phyloP scores from a whole-genome alignment of 208 protist genomes.

The Strigomonas galati region DNA sequence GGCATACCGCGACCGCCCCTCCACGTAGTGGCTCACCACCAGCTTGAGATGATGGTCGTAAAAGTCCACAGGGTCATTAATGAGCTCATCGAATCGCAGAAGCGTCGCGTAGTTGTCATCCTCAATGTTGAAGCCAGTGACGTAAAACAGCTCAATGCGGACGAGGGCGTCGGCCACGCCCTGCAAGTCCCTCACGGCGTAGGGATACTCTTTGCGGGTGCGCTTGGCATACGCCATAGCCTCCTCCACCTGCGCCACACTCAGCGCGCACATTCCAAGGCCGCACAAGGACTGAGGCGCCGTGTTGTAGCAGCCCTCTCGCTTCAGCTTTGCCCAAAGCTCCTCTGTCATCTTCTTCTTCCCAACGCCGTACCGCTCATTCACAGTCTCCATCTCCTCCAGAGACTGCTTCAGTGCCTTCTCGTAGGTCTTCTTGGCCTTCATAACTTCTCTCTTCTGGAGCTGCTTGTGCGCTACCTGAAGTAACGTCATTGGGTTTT shows the following conservation, averaged over 20 bases:
- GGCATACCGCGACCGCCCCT: constrained; percentile 48
- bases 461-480: constrained; percentile 59
- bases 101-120: constrained; percentile 78
- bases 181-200: constrained; percentile 61
- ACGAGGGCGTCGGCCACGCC: constrained; percentile 74
- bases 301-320: constrained; percentile 77
- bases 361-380: constrained; percentile 51
- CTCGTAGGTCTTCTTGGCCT: constrained; percentile 62
- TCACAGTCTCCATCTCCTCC: constrained; percentile 46
- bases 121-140: constrained; percentile 62
- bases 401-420: constrained; percentile 57
- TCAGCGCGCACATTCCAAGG: constrained; percentile 76
- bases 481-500: constrained; percentile 86
- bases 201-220: constrained; percentile 70
- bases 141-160: constrained; percentile 73
- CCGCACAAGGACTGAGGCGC: constrained; percentile 76
- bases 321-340: constrained; percentile 63
- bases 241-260: constrained; percentile 37
- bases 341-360: constrained; percentile 73
- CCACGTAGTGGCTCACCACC: constrained; percentile 66
- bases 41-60: constrained; percentile 74
- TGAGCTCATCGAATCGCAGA: constrained; percentile 72
- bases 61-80: constrained; percentile 53
- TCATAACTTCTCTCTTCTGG: constrained; percentile 62
- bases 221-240: constrained; percentile 34